These are phyloP conservation scores for Salix udensis DNA, from an alignment of 345 rosid genomes.

Conservation along the genomic window DNA sequence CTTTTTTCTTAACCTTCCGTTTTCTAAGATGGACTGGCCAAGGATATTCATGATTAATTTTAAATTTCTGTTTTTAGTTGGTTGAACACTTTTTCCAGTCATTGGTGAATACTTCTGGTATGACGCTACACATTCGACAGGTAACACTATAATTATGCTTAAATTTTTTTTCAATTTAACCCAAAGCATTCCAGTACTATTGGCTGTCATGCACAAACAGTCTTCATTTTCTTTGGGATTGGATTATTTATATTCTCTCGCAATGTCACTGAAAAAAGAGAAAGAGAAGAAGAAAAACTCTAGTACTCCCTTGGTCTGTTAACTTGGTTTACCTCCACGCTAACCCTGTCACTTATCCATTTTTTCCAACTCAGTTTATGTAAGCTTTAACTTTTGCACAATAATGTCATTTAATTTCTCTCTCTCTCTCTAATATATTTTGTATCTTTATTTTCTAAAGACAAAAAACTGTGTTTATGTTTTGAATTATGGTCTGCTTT, in stretches of 20 bases:
- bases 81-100: conserved; percentile 96
- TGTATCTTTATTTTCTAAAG: not conserved
- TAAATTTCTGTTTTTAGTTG: conserved; percentile 45
- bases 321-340: not conserved
- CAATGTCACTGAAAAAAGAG: not conserved
- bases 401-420: not conserved
- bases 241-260: not conserved
- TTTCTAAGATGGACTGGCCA: conserved; percentile 3
- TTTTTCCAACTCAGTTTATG: not conserved
- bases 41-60: not conserved
- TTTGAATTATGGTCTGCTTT: not conserved
- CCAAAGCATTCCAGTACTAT: not conserved
- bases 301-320: not conserved
- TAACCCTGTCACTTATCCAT: not conserved
- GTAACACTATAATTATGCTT: conserved; percentile 29
- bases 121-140: conserved; percentile 95
- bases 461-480: not conserved
- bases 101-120: conserved; percentile 83
- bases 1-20: not conserved
- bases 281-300: not conserved
- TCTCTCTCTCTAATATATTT: not conserved
- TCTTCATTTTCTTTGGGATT: not conserved
- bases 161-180: not conserved
- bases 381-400: not conserved
- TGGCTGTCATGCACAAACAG: not conserved